Conservation (phyloP, 1,284 basidiomycete genomes). For the Chalciporus sp. region DNA sequence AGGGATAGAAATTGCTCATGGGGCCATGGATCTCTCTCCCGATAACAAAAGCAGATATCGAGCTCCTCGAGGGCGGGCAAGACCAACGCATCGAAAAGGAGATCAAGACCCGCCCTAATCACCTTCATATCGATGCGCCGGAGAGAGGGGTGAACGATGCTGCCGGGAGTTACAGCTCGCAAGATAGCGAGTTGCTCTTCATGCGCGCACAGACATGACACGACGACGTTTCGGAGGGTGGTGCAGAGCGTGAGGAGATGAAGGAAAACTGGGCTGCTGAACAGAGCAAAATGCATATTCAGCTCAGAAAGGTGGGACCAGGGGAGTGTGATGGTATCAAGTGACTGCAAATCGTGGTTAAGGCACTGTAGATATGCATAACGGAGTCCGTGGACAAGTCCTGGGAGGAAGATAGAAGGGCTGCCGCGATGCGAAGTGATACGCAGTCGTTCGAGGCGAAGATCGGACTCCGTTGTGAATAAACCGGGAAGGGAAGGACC, state of each 20-base stretch:
- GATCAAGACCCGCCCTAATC: slow-evolving; percentile 27
- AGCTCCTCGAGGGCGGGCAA: slow-evolving; percentile 35
- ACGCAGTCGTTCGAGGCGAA: slow-evolving; percentile 19
- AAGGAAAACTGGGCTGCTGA: slow-evolving; percentile 27
- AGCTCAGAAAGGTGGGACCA: slow-evolving; percentile 30
- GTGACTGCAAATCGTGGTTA: slow-evolving; percentile 25
- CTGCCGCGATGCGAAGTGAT: slow-evolving; percentile 24
- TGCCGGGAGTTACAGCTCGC: slow-evolving; percentile 11
- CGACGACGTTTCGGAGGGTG: slow-evolving; percentile 20
- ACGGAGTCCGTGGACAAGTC: slow-evolving; percentile 19
- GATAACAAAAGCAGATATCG: slow-evolving; percentile 34
- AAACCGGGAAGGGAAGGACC: slow-evolving; percentile 28
- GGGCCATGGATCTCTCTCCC: slow-evolving; percentile 32
- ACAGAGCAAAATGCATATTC: slow-evolving; percentile 32
- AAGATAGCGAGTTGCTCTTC: slow-evolving; percentile 12
- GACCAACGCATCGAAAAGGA: slow-evolving; percentile 20
- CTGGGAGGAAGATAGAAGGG: slow-evolving; percentile 22
- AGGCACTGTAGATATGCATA: slow-evolving; percentile 22
- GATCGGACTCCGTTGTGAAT: slow-evolving; percentile 9
- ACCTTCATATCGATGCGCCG: slow-evolving; percentile 33
- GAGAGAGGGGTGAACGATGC: slow-evolving; percentile 20
- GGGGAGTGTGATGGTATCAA: slow-evolving; percentile 27
- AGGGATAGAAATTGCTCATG: slow-evolving; percentile 29
- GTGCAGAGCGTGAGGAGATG: slow-evolving; percentile 28
- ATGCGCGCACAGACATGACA: slow-evolving; percentile 30